A percentile compares a stretch with the other conserved stretches of the same genome.
Evolutionary conservation across 495 filamentous ascomycete genomes (phyloP).

Genomic region (Trichodelitschia bisporula): DNA sequence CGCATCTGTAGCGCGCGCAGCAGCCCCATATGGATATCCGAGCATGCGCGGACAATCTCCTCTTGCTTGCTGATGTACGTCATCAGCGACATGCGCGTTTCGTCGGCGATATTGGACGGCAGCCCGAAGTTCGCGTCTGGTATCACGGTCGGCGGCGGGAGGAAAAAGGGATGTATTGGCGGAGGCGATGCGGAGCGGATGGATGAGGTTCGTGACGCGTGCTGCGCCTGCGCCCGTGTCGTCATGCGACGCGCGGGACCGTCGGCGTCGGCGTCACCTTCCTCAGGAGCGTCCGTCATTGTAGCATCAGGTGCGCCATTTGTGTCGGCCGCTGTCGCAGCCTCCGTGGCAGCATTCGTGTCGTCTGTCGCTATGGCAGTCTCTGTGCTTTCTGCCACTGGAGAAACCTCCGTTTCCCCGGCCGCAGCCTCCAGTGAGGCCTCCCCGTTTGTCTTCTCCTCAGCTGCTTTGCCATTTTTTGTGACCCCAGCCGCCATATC

Average conservation of each 20-base stretch:
- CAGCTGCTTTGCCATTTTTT: neutral
- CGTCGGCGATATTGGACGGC: conserved; percentile 60
- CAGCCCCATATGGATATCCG: conserved; percentile 50
- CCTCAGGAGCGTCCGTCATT: neutral
- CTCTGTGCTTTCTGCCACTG: neutral
- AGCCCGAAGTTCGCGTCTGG: conserved; percentile 24
- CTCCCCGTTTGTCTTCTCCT: conserved; percentile 1
- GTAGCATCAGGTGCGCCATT: no score
- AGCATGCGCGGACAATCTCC: conserved; percentile 63
- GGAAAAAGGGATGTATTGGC: neutral
- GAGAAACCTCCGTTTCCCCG: neutral
- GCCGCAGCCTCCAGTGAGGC: neutral
- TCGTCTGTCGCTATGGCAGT: neutral
- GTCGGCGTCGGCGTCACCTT: no score
- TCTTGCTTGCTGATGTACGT: conserved; percentile 89
- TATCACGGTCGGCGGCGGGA: neutral
- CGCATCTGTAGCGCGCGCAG: conserved; percentile 55
- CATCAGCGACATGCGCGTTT: conserved; percentile 60
- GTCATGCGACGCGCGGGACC: neutral
- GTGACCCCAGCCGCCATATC: conserved; percentile 1
- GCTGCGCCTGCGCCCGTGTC: neutral
- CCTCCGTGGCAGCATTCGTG: neutral
- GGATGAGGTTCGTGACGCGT: no score
- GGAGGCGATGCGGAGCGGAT: neutral
- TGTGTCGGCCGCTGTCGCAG: neutral